Conservation (phyloP, 768 basidiomycete genomes). For the Sistotremastrum suecicum region DNA sequence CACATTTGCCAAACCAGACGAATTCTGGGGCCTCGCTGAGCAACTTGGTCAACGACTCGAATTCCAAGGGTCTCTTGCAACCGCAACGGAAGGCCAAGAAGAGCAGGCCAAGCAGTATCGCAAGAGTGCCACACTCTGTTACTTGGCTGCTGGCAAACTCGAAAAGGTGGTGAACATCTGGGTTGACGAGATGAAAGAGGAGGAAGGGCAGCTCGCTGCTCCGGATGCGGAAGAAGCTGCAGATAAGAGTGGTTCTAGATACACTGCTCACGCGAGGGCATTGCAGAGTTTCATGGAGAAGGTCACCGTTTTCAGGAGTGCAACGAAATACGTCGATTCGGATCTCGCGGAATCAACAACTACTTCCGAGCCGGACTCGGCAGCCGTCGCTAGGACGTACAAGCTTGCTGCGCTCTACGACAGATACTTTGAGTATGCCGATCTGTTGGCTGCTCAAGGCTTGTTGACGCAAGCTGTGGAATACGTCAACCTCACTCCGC, state of each 20-base stretch:
- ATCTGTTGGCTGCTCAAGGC: constrained; percentile 84
- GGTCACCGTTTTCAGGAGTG: constrained; percentile 84
- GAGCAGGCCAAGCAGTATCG: constrained; percentile 37
- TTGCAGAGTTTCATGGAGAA: constrained; percentile 94
- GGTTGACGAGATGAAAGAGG: constrained; percentile 80
- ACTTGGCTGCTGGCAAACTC: constrained; percentile 78
- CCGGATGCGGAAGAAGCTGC: constrained; percentile 19
- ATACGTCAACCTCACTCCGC: constrained; percentile 69
- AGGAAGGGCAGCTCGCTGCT: constrained; percentile 43
- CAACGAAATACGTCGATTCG: constrained; percentile 62
- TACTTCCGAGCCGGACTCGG: constrained; percentile 25
- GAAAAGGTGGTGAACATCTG: constrained; percentile 86
- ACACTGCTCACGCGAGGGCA: constrained; percentile 71
- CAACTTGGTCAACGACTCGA: constrained; percentile 87
- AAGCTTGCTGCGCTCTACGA: constrained; percentile 83
- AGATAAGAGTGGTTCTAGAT: constrained; percentile 36
- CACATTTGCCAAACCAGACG: constrained; percentile 77
- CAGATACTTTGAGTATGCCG: constrained; percentile 90
- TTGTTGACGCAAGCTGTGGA: constrained; percentile 66
- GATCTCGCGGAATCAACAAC: constrained; percentile 37
- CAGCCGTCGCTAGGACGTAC: constrained; percentile 45
- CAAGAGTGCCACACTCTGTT: constrained; percentile 86
- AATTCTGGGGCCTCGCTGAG: constrained; percentile 80
- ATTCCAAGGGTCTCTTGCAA: constrained; percentile 56
- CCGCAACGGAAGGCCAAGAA: constrained; percentile 33